Percentiles rank a stretch among this genome's conserved stretches.
Evolutionary conservation across 345 rosid genomes (phyloP).

Genomic region (Lepidium sativum): DNA sequence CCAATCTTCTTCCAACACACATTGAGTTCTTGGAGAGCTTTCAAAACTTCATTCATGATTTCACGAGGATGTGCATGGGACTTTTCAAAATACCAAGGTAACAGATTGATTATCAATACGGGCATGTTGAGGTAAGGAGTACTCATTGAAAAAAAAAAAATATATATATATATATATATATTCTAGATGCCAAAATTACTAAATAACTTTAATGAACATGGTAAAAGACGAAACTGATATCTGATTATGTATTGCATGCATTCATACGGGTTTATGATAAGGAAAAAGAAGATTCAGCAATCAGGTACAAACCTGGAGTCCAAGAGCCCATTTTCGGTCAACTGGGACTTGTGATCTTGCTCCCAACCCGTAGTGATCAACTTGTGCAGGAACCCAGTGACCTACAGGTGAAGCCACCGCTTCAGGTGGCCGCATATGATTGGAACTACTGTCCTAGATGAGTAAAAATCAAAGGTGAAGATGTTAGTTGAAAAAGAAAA

Average conservation of each 20-base stretch:
- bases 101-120: not conserved
- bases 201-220: not conserved
- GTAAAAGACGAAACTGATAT: not conserved
- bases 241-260: not conserved
- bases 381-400: slow-evolving; percentile 50
- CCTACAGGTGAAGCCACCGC: slow-evolving; percentile 47
- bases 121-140: not conserved
- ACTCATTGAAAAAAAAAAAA: not conserved
- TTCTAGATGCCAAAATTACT: not conserved
- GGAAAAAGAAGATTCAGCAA: not conserved
- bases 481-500: not conserved
- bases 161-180: no score
- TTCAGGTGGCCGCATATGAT: slow-evolving; percentile 53
- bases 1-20: slow-evolving; percentile 96
- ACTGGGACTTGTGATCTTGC: slow-evolving; percentile 45
- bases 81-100: slow-evolving; percentile 30
- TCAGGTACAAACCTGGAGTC: slow-evolving; percentile 60
- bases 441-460: slow-evolving; percentile 57
- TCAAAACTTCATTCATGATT: slow-evolving; percentile 75
- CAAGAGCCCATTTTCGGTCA: slow-evolving; percentile 91
- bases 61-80: slow-evolving; percentile 86
- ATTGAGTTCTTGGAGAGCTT: slow-evolving; percentile 76
- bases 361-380: slow-evolving; percentile 66
- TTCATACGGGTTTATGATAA: not conserved
- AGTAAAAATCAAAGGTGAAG: not conserved